These are phyloP conservation scores for Colletotrichum lupini DNA, from an alignment of 2,329 filamentous ascomycete species.

Conservation along the genomic window DNA sequence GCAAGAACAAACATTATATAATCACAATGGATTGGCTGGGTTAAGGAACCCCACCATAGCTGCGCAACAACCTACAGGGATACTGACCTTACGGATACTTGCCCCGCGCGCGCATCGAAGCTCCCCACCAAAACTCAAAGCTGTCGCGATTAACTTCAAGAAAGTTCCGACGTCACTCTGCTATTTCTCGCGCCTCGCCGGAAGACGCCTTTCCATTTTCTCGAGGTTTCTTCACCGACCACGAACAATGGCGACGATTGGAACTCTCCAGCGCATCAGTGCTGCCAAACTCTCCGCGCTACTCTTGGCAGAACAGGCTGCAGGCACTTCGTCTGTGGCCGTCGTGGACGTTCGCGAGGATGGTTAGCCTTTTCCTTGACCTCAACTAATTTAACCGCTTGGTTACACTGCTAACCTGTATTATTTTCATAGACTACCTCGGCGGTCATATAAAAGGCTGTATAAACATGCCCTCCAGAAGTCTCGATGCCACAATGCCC, in stretches of 20 bases:
- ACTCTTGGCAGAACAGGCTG: conserved; percentile 63
- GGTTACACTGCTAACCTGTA: background rate
- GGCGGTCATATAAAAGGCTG: conserved; percentile 88
- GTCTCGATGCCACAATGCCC: conserved; percentile 81
- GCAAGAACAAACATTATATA: background rate
- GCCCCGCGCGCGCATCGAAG: conserved; percentile 23
- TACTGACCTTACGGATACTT: background rate
- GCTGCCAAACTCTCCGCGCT: conserved; percentile 75
- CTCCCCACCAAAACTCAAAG: conserved; percentile 3
- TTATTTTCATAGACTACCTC: conserved; percentile 75
- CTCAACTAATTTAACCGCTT: no score
- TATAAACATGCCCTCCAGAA: conserved; percentile 78
- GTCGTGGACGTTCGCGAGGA: conserved; percentile 92
- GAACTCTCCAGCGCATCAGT: conserved; percentile 73
- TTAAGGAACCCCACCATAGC: background rate
- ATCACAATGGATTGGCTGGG: background rate
- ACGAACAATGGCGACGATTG: conserved; percentile 64
- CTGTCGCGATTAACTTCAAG: background rate
- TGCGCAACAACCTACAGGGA: background rate
- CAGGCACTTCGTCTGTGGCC: conserved; percentile 64
- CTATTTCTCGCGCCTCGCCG: background rate
- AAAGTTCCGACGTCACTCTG: conserved; percentile 5
- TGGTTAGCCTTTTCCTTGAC: conserved; percentile 57
- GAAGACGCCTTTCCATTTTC: conserved; percentile 1
- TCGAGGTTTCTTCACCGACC: background rate